Base-by-base conservation (phyloP, 306 rosid genomes). In the Vicia sativa region DNA sequence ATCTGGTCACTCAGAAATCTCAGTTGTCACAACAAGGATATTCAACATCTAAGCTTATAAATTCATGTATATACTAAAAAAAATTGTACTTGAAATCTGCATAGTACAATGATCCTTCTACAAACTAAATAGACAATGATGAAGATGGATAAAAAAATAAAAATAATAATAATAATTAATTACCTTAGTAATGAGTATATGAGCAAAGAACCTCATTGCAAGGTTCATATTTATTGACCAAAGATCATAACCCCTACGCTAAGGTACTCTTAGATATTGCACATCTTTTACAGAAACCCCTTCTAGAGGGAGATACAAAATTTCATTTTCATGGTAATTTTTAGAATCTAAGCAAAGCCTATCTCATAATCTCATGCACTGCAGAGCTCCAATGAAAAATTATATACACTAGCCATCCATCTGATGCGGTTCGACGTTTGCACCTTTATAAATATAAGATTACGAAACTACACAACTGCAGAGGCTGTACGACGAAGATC, bases 401-500 rank as follows among this genome's bases (percentile, higher is more conserved):
- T 82, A 82, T 86, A 74, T 82, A 82, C 91, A 86, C 65, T 26
- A 67, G 76, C 67, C 59, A 82, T 61, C 81, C 72, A 68, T 70
- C 41, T 48, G 26, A 53, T n/a, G 41, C 50, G 57, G 53, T n/a
- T n/a, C n/a, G 70, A 34, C 57, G 23, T 21, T 21, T 71, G 59
- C 18, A 49, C 72, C 59, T 67, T 71, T 70, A n/a, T 54, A 64
- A 39, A 79, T 34, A 55, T 29, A 38, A n/a, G 37, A 68, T 9
- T 38, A 8, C 31, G 78, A 46, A 57, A 82, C 87, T 81, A 91
- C 80, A 81, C 78, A 68, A 77, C 91, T 41, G 96, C 90, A 49
- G 99, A 95, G 60, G 96, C 67, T 11, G 97, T 78, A 4, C 96
- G 91, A 54, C 97, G 95, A 81, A 76, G 82, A 78, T 91, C 97